A percentile compares a stretch with the other conserved stretches of the same genome.
phyloP scores from a whole-genome alignment of 164 flowering plant species.

The Nelumbo lutea region DNA sequence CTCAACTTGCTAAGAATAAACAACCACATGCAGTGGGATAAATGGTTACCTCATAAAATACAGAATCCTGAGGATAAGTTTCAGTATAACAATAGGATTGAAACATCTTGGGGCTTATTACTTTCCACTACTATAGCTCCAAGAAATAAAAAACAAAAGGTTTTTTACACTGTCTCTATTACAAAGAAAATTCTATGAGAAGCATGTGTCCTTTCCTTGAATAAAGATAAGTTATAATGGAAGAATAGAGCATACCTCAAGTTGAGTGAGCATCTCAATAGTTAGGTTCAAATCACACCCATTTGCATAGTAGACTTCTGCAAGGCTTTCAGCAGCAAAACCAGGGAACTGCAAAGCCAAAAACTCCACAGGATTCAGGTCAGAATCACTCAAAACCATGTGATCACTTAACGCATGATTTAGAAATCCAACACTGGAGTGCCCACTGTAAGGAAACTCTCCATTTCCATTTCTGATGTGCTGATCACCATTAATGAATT shows the following conservation, averaged over 20 bases:
- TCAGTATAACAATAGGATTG: background rate
- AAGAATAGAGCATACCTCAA: slow-evolving; percentile 60
- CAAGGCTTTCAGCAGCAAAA: slow-evolving; percentile 93
- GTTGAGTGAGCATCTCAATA: slow-evolving; percentile 95
- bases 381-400: slow-evolving; percentile 37
- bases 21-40: background rate
- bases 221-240: background rate
- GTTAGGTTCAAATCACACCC: slow-evolving; percentile 87
- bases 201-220: slow-evolving; percentile 1
- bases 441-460: slow-evolving; percentile 39
- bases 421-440: slow-evolving; percentile 39
- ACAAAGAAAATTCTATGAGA: no score
- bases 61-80: background rate
- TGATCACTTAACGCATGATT: slow-evolving; percentile 47
- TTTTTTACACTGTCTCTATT: no score
- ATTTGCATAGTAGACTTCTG: slow-evolving; percentile 82
- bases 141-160: no score
- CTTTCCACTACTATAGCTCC: background rate
- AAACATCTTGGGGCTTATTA: background rate
- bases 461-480: slow-evolving; percentile 39
- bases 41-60: background rate
- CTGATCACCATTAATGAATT: slow-evolving; percentile 35
- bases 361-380: slow-evolving; percentile 62
- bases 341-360: slow-evolving; percentile 89
- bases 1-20: background rate